Evolutionary conservation across 768 basidiomycete genomes (phyloP), one percentile per base, ranked within the genome.

Genomic region (Tricholoma terreum): DNA sequence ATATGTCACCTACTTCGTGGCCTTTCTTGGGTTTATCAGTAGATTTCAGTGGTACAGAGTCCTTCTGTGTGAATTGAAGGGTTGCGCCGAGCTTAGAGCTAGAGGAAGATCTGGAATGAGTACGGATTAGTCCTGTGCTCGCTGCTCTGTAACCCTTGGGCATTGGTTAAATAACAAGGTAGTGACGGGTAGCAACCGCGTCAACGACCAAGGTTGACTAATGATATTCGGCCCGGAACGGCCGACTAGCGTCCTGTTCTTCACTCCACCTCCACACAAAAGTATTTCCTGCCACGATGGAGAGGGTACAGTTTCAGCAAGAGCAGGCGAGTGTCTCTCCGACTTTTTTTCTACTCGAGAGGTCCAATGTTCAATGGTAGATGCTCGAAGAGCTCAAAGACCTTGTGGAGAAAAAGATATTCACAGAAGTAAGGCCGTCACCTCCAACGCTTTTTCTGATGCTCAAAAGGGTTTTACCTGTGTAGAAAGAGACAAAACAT

Each of bases 361-460:
- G 14, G 10, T 57, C 12, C 46, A 50, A 27, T 61, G 36, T 30
- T 54, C 5, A n/a, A 50, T 19, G n/a, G 42, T 68, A 90, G 84
- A 95, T 94, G 86, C 90, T 96, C 84, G 84, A 87, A 48, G 94
- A 97, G 86, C 88, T 96, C 69, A 94, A 92, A 73, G 93, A 95
- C 73, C 78, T 96, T 10, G 85, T 89, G 58, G 84, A 93, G 64
- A 93, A 90, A 73, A 83, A 82, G 62, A 73, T 97, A 38, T 96
- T 98, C 70, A 88, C 89, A 0, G 78, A 85, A 73, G 90, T 90
- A 66, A 69, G 84, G 4, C 49, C 27, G 54, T 35, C 6, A 19
- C 42, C 19, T 49, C 24, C 4, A n/a, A n/a, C n/a, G 40, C 36
- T 24, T 17, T 24, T 14, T 12, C 51, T 35, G 55, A 50, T 51